Conservation (phyloP, 257 asterid genomes). For the Craterostigma plantagineum region DNA sequence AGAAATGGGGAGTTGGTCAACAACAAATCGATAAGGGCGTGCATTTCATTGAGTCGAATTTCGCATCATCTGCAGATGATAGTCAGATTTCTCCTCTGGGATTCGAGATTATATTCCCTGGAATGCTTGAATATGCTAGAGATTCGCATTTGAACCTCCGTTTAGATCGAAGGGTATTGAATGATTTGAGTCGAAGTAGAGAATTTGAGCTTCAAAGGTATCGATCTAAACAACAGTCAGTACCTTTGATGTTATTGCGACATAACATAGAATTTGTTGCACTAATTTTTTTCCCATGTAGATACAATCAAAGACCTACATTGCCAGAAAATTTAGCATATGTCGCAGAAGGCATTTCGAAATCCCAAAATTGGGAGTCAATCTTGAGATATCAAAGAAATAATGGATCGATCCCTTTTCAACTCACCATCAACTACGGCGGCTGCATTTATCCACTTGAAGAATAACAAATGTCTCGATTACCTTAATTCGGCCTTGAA, state of each 20-base stretch:
- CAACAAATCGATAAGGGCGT: conserved; percentile 47
- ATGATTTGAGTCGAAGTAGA: conserved; percentile 28
- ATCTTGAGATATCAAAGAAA: conserved; percentile 51
- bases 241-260: background rate
- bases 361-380: conserved; percentile 39
- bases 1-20: conserved; percentile 63
- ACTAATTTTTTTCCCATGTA: conserved; percentile 7
- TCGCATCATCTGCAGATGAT: conserved; percentile 26
- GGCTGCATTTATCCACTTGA: conserved; percentile 42
- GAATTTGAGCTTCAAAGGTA: conserved; percentile 70
- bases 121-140: conserved; percentile 67
- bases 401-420: conserved; percentile 82
- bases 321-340: conserved; percentile 43
- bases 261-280: background rate
- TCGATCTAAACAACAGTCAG: background rate
- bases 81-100: conserved; percentile 56
- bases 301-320: conserved; percentile 24
- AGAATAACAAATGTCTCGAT: conserved; percentile 35
- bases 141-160: conserved; percentile 34
- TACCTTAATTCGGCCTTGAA: conserved; percentile 37
- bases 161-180: conserved; percentile 25
- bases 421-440: conserved; percentile 86
- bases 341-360: conserved; percentile 56
- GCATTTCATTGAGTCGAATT: conserved; percentile 43
- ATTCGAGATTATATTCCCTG: conserved; percentile 54